Evolutionary conservation across 257 asterid species (phyloP), one percentile per base, ranked within the genome.

Genomic region (Petrea volubilis): DNA sequence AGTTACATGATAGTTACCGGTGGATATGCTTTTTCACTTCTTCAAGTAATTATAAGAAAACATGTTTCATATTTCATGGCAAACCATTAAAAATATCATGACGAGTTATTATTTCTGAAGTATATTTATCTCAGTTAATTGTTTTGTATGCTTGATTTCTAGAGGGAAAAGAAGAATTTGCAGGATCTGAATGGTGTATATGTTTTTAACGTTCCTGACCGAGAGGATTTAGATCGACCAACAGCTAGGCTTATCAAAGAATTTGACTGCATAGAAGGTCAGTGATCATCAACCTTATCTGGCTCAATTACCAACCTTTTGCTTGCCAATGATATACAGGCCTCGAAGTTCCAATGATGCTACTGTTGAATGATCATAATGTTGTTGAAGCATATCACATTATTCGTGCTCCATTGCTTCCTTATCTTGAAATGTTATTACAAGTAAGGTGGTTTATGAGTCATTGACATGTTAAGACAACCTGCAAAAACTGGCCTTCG

Each of bases 201-300:
- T 71, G 99, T 91, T 74, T 88, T 82, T 78, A 90, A 88, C 81
- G 99, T 92, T 74, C 89, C 96, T 69, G 99, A 90, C 27, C 85
- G 94, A 47, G 97, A 94, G 79, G 97, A 90, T 72, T 74, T 94
- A 65, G 98, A 90, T 82, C 81, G 95, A 70, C 90, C 96, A 66
- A 94, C 99, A 36, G 99, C 99, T 56, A 86, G 92, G 87, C 88
- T 92, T 57, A 92, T 94, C 77, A 91, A 90, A 87, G 98, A 91
- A 77, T 91, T 94, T 78, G 98, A 88, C 68, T 59, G 63, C 68
- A 68, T 94, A 56, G 86, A 80, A 86, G 96, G 98, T 86, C 71
- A 71, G 82, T 62, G 27, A 3, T 53, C 63, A 60, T 60, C 38
- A 12, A n/a, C n/a, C n/a, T n/a, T 47, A 56, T 64, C 20, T 46